Conservation (phyloP, 129 eudicot species). For the Flaveria brownii region DNA sequence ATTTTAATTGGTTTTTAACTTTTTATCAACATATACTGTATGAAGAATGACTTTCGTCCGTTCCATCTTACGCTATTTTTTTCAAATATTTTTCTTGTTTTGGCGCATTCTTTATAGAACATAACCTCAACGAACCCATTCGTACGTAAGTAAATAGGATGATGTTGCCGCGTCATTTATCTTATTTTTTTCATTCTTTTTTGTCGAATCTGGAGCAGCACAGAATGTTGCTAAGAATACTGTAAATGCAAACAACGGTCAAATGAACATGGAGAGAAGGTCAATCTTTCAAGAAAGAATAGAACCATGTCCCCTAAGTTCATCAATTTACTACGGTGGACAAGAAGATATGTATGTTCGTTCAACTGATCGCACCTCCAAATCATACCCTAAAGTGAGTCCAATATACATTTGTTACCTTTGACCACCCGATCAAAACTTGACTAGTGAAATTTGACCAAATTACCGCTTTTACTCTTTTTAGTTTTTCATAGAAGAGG, state of each 20-base stretch:
- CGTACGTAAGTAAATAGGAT: not conserved
- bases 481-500: constrained; percentile 32
- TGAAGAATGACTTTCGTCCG: not conserved
- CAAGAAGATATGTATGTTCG: constrained; percentile 53
- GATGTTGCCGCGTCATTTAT: not conserved
- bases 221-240: constrained; percentile 30
- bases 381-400: constrained; percentile 34
- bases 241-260: constrained; percentile 26
- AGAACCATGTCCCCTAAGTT: constrained; percentile 48
- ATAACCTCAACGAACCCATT: not conserved
- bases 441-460: constrained; percentile 9
- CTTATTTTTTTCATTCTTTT: not conserved
- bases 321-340: constrained; percentile 55
- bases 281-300: constrained; percentile 40
- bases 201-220: constrained; percentile 12
- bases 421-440: not conserved
- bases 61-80: not conserved
- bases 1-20: not conserved
- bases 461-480: not conserved
- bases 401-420: not conserved
- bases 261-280: constrained; percentile 24
- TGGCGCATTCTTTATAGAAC: not conserved
- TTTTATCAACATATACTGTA: not conserved
- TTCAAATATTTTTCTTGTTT: not conserved
- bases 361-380: constrained; percentile 34